phyloP scores from a whole-genome alignment of 2,329 filamentous ascomycete genomes.

The Aspergillus amoenus region DNA sequence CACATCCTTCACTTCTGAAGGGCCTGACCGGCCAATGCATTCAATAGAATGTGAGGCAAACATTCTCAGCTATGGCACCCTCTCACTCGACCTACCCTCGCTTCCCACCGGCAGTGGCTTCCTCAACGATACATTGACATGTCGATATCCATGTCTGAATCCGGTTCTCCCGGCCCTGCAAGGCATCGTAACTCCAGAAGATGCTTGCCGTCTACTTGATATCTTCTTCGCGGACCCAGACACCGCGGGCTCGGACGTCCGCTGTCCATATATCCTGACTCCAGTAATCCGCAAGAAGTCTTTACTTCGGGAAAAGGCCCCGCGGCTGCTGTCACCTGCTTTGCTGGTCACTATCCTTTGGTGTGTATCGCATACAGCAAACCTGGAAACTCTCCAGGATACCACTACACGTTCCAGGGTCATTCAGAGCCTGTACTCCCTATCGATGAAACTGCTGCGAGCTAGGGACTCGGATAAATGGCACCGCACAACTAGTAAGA shows the following conservation, averaged over 20 bases:
- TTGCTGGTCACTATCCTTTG: slow-evolving; percentile 51
- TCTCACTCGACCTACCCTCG: background rate
- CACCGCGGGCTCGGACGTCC: slow-evolving; percentile 42
- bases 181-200: slow-evolving; percentile 38
- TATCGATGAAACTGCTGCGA: slow-evolving; percentile 34
- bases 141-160: slow-evolving; percentile 41
- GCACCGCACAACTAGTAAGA: background rate
- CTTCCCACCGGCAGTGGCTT: background rate
- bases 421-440: slow-evolving; percentile 28
- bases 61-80: background rate
- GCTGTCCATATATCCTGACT: slow-evolving; percentile 51
- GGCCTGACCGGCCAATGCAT: too few species aligned
- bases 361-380: slow-evolving; percentile 50
- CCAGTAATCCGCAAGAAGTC: slow-evolving; percentile 49
- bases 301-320: slow-evolving; percentile 41
- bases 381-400: slow-evolving; percentile 44
- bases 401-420: slow-evolving; percentile 44
- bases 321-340: slow-evolving; percentile 45
- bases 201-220: slow-evolving; percentile 51
- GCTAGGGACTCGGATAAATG: slow-evolving; percentile 26
- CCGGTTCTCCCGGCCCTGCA: slow-evolving; percentile 42
- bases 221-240: slow-evolving; percentile 45
- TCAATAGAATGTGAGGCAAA: too few species aligned
- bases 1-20: too few species aligned
- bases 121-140: background rate